Base-by-base conservation (phyloP, 345 rosid species). In the Hibiscus tridactylites region DNA sequence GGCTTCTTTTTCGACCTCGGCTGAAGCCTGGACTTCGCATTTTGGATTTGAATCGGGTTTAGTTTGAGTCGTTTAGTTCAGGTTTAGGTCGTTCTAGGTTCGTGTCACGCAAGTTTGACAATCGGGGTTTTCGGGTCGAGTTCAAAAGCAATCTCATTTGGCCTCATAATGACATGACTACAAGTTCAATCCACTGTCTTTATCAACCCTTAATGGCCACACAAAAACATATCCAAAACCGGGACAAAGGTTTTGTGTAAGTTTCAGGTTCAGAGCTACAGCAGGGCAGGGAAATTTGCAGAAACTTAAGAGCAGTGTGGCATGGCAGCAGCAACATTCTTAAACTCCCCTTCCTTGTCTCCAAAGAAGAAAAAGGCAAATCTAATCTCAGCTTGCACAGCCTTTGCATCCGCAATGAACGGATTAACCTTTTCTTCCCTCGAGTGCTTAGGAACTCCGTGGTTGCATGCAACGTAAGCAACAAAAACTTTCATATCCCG, bases 381-480 rank as follows among this genome's bases (percentile, higher is more conserved):
- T 44, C 33, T 84, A 83, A 76, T 90, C 90, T 46, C 89, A 89
- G 68, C 92, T 86, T 0, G 90, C 91, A 80, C 92, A 86, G 29
- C 90, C 92, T 61, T 70, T 67, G 37, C 90, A 87, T 11, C 95
- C 92, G 28, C 92, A 87, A 69, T 86, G 92, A 33, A 82, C 89
- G 19, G 88, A 86, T 79, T 81, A 26, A 89, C 88, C 77, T 87
- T 77, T 83, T 89, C 91, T 82, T 89, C 89, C 83, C 88, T 78
- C 65, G 84, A 76, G 77, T 87, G 74, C 73, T 83, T 86, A 9
- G 89, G 90, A 62, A 89, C 90, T 64, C 13, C 86, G 72, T 0
- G 90, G 89, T 76, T 87, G 95, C 24, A 87, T 87, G 86, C 89
- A 90, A 61, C 83, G 73, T 37, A 86, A 76, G 84, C 95, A 86